Base-by-base conservation (phyloP, 2,329 filamentous ascomycete genomes). In the Fragosphaeria purpurea region DNA sequence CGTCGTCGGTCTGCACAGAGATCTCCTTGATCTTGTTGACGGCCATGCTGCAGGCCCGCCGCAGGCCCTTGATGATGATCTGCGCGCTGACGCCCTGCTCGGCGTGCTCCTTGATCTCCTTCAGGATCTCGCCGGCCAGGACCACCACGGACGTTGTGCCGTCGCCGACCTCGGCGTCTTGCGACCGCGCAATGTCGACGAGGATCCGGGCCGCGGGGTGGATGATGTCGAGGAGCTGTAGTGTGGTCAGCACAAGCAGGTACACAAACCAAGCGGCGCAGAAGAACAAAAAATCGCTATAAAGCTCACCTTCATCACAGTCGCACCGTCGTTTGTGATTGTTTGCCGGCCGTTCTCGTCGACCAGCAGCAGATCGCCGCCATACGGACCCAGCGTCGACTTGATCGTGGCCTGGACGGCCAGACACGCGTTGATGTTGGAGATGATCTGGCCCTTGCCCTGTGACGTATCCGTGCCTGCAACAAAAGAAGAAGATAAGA, bases 21-120 rank as follows among this genome's bases (percentile, higher is more conserved):
- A 98, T 95, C 73, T 98, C 93, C 79, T 94, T 95, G 68, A 98
- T 85, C 77, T 96, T 97, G 77, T 97, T 97, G 67, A 97, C 88
- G 13, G 93, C 91, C 81, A 97, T 87, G 58, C 78, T 74, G 47
- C 85, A 88, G 8, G 91, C 88, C 72, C 85, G 88, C 71, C 93
- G 80, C 66, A 98, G 73, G 53, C 88, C 91, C 77, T 97, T 98
- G 70, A 97, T 88, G 68, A 98, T 96, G 56, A 89, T 88, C 76
- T 97, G 93, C 65, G 90, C 87, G 77, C 90, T 96, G 62, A 97
- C 87, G 53, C 93, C 93, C 68, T 95, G 87, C 72, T 98, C 93
- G 52, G 98, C 91, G 63, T 90, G 84, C 65, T 96, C 91, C 68
- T 89, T 94, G 66, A 95, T 77, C 75, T 98, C 93, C 73, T 96